Evolutionary conservation across 2,329 filamentous ascomycete species (phyloP).

Genomic region (Cryphonectria carpinicola): DNA sequence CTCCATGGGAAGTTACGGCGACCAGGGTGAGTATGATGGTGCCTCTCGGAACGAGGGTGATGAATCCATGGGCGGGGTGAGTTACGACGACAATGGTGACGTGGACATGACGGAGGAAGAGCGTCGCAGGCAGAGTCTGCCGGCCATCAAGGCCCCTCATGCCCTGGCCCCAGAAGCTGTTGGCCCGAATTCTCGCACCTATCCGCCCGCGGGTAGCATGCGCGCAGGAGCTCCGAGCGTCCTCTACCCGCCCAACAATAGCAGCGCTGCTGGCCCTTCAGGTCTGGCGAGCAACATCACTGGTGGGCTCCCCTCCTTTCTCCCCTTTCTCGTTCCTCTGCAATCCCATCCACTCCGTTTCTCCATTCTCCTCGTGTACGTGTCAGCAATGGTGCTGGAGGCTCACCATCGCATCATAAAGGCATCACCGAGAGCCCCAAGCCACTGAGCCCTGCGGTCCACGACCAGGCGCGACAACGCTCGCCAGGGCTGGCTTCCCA

Average conservation of each 20-base stretch:
- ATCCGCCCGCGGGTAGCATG: constrained; percentile 66
- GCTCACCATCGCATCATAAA: constrained; percentile 69
- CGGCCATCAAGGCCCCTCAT: constrained; percentile 75
- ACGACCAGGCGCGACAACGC: constrained; percentile 57
- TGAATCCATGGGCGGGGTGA: constrained; percentile 61
- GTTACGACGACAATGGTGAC: constrained; percentile 63
- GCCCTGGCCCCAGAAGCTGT: constrained; percentile 59
- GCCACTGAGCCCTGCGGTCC: constrained; percentile 72
- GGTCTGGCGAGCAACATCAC: constrained; percentile 49
- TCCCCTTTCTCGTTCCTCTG: background rate
- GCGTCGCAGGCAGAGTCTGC: constrained; percentile 68
- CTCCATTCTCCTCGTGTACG: constrained; percentile 37
- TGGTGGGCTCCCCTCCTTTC: constrained; percentile 40
- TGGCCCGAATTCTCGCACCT: constrained; percentile 73
- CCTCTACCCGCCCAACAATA: constrained; percentile 64
- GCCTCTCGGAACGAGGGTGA: constrained; percentile 54
- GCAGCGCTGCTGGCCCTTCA: constrained; percentile 55
- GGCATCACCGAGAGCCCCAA: constrained; percentile 87
- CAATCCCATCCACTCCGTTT: background rate
- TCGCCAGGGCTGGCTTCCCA: constrained; percentile 70
- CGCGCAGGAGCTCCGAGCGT: constrained; percentile 54
- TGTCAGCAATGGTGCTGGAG: constrained; percentile 44
- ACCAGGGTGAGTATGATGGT: constrained; percentile 73
- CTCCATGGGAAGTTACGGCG: constrained; percentile 81
- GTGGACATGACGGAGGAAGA: constrained; percentile 64